Base-by-base conservation (phyloP, 2,329 filamentous ascomycete genomes). In the Hypoxylon sp. region DNA sequence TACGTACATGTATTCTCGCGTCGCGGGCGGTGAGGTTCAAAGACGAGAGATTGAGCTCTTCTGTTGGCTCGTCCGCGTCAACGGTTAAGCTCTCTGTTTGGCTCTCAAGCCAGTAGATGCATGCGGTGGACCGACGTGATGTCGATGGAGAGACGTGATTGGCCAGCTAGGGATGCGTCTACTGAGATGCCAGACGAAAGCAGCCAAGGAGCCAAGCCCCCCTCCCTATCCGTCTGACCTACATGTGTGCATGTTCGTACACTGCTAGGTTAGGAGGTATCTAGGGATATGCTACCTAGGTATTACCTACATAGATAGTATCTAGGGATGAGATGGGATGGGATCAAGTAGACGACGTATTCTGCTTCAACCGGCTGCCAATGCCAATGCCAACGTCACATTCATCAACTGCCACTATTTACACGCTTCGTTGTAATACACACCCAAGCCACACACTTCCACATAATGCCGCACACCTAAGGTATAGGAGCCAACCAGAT, bases 21-120 rank as follows among this genome's bases (percentile, higher is more conserved):
- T 63, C 48, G 24, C 51, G 48, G 55, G 60, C 63, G 60, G 63
- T 62, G 58, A 65, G 37, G 45, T 59, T 53, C 20, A 47, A 56
- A n/a, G n/a, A n/a, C n/a, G n/a, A n/a, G n/a, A n/a, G 13, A 38
- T 51, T 51, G 18, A 55, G 45, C 47, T 61, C 58, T 58, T 23
- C 43, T 45, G 48, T 52, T 62, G 49, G 51, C n/a, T n/a, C n/a
- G n/a, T n/a, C n/a, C n/a, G n/a, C n/a, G 45, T 55, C 43, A 37
- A 54, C 43, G 48, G 26, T n/a, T n/a, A n/a, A n/a, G n/a, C n/a
- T n/a, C n/a, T n/a, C n/a, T n/a, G n/a, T n/a, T n/a, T n/a, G n/a
- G n/a, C n/a, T n/a, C n/a, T n/a, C n/a, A n/a, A n/a, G 50, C 63
- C 63, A 65, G 58, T 63, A 57, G 48, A 65, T 62, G 60, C 55